Evolutionary conservation across 2,329 filamentous ascomycete species (phyloP), one percentile per base, ranked within the genome.

Genomic region (Ceratocystis lukuohia): DNA sequence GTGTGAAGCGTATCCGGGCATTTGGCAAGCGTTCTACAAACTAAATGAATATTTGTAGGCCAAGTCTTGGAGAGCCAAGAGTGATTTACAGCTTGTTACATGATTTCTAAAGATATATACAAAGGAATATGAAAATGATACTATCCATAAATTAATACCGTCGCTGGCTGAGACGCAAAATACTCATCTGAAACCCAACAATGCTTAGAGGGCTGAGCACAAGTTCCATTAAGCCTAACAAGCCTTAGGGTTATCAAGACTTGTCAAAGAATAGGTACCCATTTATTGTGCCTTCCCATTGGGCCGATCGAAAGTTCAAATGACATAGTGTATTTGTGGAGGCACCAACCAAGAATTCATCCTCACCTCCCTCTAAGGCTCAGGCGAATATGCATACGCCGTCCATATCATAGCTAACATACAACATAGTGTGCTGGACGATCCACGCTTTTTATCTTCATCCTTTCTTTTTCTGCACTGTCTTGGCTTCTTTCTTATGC

Each of bases 1-100:
- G 93, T 28, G 88, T 96, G 2, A 96, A 96, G 84, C 80, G 92
- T 70, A 82, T 96, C 70, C 84, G 91, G 59, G 84, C 93, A 1
- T 75, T 75, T 71, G 75, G 75, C 25, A 75, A 71, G 70, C 72
- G 75, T 64, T 72, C 69, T 57, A 61, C 66, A 53, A 69, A 67
- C 25, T 59, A 37, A 15, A 59, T 33, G 56, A n/a, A n/a, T 10
- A 4, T 41, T 41, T 41, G 37, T 17, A 2, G 28, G 12, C 22
- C 12, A 15, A 7, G 25, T 59, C 5, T 30, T 8, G 7, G 33
- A 30, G 28, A 7, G 15, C 8, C n/a, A 20, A n/a, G 7, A 17
- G 3, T 37, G 12, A 10, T n/a, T n/a, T 59, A 12, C 17, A 8
- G 56, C 28, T 33, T 33, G 56, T 59, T 15, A 37, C 56, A 59